Percentiles rank a stretch among this genome's conserved stretches.
These are phyloP conservation scores for Saturnispora dispora DNA, from an alignment of 805 yeast genomes.

Conservation along the genomic window DNA sequence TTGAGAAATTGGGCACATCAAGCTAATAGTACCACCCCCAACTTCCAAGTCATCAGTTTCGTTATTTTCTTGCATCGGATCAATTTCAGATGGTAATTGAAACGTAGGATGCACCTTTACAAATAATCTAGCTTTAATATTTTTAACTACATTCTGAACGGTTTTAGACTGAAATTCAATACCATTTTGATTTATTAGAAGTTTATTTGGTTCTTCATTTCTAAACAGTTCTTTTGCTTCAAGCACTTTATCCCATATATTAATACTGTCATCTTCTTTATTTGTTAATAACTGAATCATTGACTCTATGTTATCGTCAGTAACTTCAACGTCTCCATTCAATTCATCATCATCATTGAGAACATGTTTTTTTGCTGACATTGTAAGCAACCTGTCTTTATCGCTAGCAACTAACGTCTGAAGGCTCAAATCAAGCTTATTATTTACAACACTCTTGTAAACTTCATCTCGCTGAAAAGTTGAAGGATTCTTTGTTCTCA, in stretches of 20 bases:
- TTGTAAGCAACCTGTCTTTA: background rate
- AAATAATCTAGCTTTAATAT: conserved; percentile 22
- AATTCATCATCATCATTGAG: background rate
- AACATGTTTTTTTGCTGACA: conserved; percentile 4
- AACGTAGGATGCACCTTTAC: conserved; percentile 51
- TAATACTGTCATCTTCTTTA: background rate
- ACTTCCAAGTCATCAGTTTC: conserved; percentile 50
- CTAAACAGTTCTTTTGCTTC: background rate
- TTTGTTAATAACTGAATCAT: background rate
- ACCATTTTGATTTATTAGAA: conserved; percentile 2
- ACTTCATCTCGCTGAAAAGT: background rate
- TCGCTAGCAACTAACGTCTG: background rate
- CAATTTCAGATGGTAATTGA: conserved; percentile 40
- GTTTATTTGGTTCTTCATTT: background rate
- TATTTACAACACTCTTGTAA: background rate
- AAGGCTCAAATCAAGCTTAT: background rate
- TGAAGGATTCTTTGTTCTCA: background rate
- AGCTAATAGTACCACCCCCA: conserved; percentile 61
- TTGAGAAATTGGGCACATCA: conserved; percentile 60
- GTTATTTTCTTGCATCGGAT: conserved; percentile 22
- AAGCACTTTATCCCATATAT: background rate
- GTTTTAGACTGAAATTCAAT: conserved; percentile 5
- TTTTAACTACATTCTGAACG: background rate
- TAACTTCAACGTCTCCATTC: conserved; percentile 1
- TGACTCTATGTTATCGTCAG: conserved; percentile 3